These are phyloP conservation scores for Ophiostoma quercus DNA, from an alignment of 2,329 filamentous ascomycete species.

Conservation along the genomic window DNA sequence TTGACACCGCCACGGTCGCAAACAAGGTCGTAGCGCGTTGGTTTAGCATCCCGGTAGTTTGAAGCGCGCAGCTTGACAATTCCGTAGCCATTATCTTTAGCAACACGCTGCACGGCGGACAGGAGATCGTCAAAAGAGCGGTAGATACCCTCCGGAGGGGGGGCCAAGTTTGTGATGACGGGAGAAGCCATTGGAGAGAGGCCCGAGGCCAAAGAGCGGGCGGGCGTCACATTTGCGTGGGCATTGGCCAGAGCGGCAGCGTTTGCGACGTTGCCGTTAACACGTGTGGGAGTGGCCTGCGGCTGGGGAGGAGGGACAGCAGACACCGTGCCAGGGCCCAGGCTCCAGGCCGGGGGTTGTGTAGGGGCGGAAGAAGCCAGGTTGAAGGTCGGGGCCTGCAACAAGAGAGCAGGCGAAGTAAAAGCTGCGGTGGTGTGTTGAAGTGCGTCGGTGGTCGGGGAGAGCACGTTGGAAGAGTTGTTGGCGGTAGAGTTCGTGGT, in stretches of 20 bases:
- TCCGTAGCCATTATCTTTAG: conserved; percentile 58
- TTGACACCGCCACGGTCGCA: conserved; percentile 60
- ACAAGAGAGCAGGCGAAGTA: conserved; percentile 16
- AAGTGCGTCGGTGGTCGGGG: conserved; percentile 11
- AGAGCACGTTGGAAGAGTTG: conserved; percentile 17
- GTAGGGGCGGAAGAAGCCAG: conserved; percentile 28
- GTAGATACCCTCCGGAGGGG: conserved; percentile 57
- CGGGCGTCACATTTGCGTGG: conserved; percentile 28
- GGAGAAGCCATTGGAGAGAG: conserved; percentile 29
- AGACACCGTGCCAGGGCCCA: conserved; percentile 24
- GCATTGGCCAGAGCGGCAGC: conserved; percentile 11
- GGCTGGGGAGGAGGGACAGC: conserved; percentile 20
- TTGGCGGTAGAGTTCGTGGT: not conserved
- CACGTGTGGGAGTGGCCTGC: conserved; percentile 25
- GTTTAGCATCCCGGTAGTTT: conserved; percentile 59
- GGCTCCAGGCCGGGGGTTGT: conserved; percentile 27
- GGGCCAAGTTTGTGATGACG: conserved; percentile 39
- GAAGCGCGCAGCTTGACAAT: conserved; percentile 59
- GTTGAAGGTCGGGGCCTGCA: conserved; percentile 25
- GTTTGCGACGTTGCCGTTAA: conserved; percentile 22
- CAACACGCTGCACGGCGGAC: conserved; percentile 52
- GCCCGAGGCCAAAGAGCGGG: conserved; percentile 25
- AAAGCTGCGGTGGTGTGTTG: conserved; percentile 7
- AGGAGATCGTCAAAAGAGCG: conserved; percentile 56
- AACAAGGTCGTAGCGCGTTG: conserved; percentile 57